Evolutionary conservation across 2,329 filamentous ascomycete genomes (phyloP).

Genomic region (Scopulariopsis brevicaulis): DNA sequence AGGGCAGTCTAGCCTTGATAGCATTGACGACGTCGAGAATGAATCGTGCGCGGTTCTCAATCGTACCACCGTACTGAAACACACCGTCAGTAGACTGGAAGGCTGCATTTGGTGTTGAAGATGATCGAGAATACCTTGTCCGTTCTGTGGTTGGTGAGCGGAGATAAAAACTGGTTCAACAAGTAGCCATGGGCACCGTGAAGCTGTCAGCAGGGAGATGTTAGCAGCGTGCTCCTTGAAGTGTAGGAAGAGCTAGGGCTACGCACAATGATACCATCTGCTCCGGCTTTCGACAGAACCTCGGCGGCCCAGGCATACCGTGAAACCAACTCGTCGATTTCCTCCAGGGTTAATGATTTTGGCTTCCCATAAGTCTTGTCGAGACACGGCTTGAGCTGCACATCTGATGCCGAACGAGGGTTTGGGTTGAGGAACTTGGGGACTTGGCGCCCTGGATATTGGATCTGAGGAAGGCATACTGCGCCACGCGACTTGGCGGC

Average conservation of each 20-base stretch:
- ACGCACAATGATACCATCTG: not conserved
- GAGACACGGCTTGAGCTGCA: not conserved
- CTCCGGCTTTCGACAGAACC: not conserved
- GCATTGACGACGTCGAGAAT: not conserved
- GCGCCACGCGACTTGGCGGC: not conserved
- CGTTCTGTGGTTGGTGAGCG: not conserved
- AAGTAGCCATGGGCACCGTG: not conserved
- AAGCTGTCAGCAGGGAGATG: not conserved
- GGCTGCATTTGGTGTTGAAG: not conserved
- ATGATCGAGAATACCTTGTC: not conserved
- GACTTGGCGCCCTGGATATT: not conserved
- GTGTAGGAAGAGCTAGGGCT: not conserved
- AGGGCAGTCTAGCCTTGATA: not conserved
- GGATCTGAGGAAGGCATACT: not conserved
- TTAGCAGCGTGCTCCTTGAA: not conserved
- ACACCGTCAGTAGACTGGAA: not conserved
- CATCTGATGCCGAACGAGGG: not conserved
- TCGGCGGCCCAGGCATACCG: not conserved
- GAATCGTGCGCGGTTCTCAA: not conserved
- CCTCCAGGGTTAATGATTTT: not conserved
- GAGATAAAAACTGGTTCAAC: not conserved
- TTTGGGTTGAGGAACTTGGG: not conserved
- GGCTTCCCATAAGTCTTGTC: not conserved
- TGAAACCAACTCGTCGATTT: not conserved
- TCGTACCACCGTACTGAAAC: not conserved